phyloP scores from a whole-genome alignment of 768 basidiomycete species.

The Brasilioporus rufonigricans region DNA sequence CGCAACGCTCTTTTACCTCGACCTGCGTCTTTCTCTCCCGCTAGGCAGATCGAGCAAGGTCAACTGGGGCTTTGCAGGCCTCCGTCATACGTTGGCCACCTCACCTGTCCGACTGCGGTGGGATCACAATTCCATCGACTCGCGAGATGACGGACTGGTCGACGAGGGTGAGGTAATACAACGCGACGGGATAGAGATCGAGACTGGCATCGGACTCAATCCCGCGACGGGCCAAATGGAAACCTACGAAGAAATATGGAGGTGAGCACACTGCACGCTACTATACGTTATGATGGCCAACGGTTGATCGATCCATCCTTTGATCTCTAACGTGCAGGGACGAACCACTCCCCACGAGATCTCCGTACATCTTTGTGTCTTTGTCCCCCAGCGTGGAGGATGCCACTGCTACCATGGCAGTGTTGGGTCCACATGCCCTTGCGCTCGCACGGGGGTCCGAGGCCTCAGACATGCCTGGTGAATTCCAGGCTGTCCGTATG shows the following conservation, averaged over 20 bases:
- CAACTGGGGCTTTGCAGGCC: constrained; percentile 24
- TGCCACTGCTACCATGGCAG: constrained; percentile 22
- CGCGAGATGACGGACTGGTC: constrained; percentile 3
- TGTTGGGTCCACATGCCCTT: constrained; percentile 24
- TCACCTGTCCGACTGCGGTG: constrained; percentile 16
- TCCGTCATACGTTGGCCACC: constrained; percentile 21
- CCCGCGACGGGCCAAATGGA: constrained; percentile 20
- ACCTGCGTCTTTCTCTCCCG: constrained; percentile 26
- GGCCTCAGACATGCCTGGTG: not conserved
- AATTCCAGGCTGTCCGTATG: constrained; percentile 22
- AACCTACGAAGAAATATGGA: constrained; percentile 24
- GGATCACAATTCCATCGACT: constrained; percentile 23
- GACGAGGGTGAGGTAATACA: constrained; percentile 22
- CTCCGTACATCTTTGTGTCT: constrained; percentile 22
- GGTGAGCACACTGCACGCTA: constrained; percentile 4
- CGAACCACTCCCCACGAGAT: constrained; percentile 12
- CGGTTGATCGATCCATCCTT: not conserved
- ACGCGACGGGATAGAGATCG: constrained; percentile 23
- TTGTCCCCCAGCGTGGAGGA: constrained; percentile 9
- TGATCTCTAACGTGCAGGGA: constrained; percentile 12
- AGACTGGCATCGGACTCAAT: constrained; percentile 23
- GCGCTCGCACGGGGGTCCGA: constrained; percentile 18
- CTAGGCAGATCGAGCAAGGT: constrained; percentile 15
- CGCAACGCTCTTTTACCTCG: constrained; percentile 23
- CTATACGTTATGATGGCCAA: too few species aligned